Conservation (phyloP, 192 early-diverging fungal genomes). For the Umbelopsis sp. region DNA sequence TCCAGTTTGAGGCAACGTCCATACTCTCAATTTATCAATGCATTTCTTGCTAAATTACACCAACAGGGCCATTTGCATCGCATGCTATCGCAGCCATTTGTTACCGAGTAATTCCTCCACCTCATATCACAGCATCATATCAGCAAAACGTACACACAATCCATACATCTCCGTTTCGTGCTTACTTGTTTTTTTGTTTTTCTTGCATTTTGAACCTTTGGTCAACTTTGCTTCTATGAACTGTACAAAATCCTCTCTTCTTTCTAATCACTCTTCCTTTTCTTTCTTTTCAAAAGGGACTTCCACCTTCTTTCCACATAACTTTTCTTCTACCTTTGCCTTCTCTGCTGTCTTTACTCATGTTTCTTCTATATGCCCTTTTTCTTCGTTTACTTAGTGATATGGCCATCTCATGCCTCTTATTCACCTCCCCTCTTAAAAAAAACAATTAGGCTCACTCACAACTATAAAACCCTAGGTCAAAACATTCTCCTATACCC, state of each 20-base stretch:
- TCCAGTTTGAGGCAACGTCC: not conserved
- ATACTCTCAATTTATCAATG: slow-evolving; percentile 14
- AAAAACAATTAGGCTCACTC: too few relatives aligned
- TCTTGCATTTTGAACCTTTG: too few relatives aligned
- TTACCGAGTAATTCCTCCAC: not conserved
- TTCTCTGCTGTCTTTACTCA: not conserved
- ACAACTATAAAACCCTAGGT: too few relatives aligned
- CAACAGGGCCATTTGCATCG: slow-evolving; percentile 11
- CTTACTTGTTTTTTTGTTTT: too few relatives aligned
- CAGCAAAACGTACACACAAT: not conserved
- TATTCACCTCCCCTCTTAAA: too few relatives aligned
- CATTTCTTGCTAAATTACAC: slow-evolving; percentile 12
- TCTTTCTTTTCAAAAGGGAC: not conserved
- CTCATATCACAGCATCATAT: not conserved
- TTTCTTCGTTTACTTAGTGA: not conserved
- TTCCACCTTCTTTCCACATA: not conserved
- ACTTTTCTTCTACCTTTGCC: not conserved
- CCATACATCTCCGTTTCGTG: not conserved
- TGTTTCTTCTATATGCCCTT: not conserved
- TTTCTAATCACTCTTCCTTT: not conserved
- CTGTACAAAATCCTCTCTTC: not conserved
- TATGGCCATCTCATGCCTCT: not conserved
- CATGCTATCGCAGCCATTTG: not conserved
- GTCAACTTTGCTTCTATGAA: too few relatives aligned
- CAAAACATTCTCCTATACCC: too few relatives aligned